These are phyloP conservation scores for Albizia julibrissin DNA, from an alignment of 306 rosid species.

Conservation along the genomic window DNA sequence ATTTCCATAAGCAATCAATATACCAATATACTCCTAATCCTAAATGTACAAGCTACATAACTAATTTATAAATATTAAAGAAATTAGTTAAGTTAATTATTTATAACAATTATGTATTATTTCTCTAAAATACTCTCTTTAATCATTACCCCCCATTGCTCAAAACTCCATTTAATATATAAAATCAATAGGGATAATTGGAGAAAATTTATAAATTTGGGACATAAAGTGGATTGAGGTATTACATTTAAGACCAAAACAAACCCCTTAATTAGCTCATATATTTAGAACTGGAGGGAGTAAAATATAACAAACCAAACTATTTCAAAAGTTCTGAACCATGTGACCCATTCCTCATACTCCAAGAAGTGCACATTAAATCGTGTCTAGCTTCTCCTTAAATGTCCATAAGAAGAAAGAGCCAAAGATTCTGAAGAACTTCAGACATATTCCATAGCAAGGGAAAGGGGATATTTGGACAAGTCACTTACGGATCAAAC, in stretches of 20 bases:
- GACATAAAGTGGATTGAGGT: background rate
- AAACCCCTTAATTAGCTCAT: background rate
- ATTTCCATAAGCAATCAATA: background rate
- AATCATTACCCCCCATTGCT: background rate
- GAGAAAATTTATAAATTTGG: too few relatives aligned
- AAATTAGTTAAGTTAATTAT: background rate
- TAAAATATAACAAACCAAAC: background rate
- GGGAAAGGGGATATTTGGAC: constrained; percentile 1
- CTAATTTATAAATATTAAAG: background rate
- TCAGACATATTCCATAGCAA: background rate
- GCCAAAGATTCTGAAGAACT: constrained; percentile 17
- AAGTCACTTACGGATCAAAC: constrained; percentile 79
- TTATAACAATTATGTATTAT: too few relatives aligned
- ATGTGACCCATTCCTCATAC: background rate
- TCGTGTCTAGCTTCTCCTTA: background rate
- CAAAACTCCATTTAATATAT: background rate
- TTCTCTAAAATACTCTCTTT: background rate
- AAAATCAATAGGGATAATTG: too few relatives aligned
- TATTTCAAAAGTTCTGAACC: background rate
- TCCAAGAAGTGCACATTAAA: background rate
- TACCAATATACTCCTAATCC: background rate
- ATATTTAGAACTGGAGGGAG: background rate
- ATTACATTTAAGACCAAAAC: too few relatives aligned
- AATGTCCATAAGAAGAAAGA: constrained; percentile 32
- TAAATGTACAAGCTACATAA: too few relatives aligned